A percentile compares a stretch with the other conserved stretches of the same genome.
Evolutionary conservation across 305 asterid genomes (phyloP).

Genomic region (Solanum hybrid): DNA sequence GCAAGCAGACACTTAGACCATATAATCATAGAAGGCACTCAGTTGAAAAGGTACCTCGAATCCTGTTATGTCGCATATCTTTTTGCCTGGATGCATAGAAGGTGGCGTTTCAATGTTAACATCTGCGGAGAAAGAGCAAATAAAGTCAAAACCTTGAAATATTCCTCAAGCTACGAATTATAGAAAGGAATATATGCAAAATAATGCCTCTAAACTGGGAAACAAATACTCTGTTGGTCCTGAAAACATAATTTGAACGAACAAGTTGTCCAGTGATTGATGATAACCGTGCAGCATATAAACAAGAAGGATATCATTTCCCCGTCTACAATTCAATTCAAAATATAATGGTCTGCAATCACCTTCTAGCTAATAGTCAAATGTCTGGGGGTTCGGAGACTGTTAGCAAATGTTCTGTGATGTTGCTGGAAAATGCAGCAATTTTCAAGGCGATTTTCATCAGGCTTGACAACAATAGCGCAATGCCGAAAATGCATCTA

Average conservation of each 20-base stretch:
- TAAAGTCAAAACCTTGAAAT: neutral
- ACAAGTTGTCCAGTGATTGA: neutral
- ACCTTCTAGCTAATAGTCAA: neutral
- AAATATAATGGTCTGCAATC: neutral
- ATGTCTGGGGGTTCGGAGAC: neutral
- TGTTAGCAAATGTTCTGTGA: neutral
- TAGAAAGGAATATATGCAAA: neutral
- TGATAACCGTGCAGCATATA: neutral
- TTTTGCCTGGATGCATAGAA: slow-evolving; percentile 64
- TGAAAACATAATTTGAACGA: neutral
- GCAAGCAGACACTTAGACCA: neutral
- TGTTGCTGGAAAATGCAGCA: neutral
- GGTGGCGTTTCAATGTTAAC: slow-evolving; percentile 87
- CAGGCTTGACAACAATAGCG: neutral
- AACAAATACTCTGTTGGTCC: neutral
- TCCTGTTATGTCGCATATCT: slow-evolving; percentile 88
- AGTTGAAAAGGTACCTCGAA: slow-evolving; percentile 43
- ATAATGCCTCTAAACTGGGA: neutral
- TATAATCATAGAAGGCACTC: neutral
- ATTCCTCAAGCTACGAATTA: neutral
- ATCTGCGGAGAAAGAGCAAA: slow-evolving; percentile 36
- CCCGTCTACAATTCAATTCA: neutral
- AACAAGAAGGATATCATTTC: neutral
- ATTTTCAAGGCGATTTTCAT: neutral
- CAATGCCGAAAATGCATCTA: neutral